Base-by-base conservation (phyloP, 2,329 filamentous ascomycete genomes). In the Trichophyton verrucosum region DNA sequence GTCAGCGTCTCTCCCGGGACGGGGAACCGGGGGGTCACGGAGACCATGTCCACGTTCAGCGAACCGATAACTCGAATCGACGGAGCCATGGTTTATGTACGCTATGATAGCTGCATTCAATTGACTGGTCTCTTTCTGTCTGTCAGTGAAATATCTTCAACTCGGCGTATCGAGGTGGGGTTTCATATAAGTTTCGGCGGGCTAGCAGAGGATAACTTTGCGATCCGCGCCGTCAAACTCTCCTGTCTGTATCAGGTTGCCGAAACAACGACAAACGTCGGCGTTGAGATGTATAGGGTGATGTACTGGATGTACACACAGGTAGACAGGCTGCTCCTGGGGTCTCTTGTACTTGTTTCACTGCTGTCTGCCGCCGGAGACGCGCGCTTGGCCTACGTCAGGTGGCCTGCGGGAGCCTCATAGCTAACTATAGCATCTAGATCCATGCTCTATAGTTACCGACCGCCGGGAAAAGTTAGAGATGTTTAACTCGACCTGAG, bases 11-110 rank as follows among this genome's bases (percentile, higher is more conserved):
- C 92, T 66, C 92, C 94, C 0, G 87, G 86, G 1, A 81, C 77
- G 1, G 94, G 92, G 64, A 96, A 84, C 64, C 92, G 89, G 3
- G 89, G 80, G 38, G 94, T 94, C 68, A 89, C 86, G 46, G 90
- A 91, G 64, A 96, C 89, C 65, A 97, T 86, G 77, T 99, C 92
- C 72, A 89, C 89, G 76, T 97, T 97, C 63, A 99, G 85, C 38
- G 92, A 97, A 68, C 92, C 92, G 66, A 97, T 85, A 64, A 96
- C 83, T 64, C 87, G 86, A 72, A 97, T 94, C 57, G 77, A 70
- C 27, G 78, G 73, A 20, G 72, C 65, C 75, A 77, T 77, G 22
- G 33, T 62, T 7, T 53, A 33, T 33, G 22, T 27, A 11, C 8
- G 13, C 7, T 58, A 27, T 40, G 8, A 36, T 17, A 44, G 40